Conservation (phyloP, 352 stramenopile species). For the Phytophthora foliorum region DNA sequence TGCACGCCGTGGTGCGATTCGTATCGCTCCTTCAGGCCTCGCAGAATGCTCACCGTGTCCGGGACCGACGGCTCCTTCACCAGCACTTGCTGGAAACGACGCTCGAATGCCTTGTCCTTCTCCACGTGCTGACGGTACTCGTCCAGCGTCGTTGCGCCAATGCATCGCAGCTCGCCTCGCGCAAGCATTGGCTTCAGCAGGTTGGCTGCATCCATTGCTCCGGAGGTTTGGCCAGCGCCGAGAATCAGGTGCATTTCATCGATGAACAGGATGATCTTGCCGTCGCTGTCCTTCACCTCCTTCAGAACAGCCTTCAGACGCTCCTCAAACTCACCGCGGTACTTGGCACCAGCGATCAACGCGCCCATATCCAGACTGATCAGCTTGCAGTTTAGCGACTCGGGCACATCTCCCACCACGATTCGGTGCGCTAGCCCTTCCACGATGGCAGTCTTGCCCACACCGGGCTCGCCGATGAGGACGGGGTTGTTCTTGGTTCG, state of each 20-base stretch:
- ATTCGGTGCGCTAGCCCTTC: slow-evolving; percentile 98
- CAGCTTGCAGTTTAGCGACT: slow-evolving; percentile 92
- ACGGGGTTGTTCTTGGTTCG: slow-evolving; percentile 99
- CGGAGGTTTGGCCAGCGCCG: slow-evolving; percentile 92
- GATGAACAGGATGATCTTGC: slow-evolving; percentile 99
- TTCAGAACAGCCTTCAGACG: slow-evolving; percentile 96
- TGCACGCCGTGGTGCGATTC: slow-evolving; percentile 97
- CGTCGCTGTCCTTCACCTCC: slow-evolving; percentile 93
- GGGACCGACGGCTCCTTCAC: slow-evolving; percentile 96
- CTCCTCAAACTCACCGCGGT: slow-evolving; percentile 99
- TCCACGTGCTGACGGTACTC: slow-evolving; percentile 99
- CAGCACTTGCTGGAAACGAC: slow-evolving; percentile 97
- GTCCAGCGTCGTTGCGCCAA: slow-evolving; percentile 98
- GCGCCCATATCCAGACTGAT: slow-evolving; percentile 97
- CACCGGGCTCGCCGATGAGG: slow-evolving; percentile 96
- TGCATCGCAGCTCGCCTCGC: slow-evolving; percentile 96
- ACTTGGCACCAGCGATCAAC: slow-evolving; percentile 98
- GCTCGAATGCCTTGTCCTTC: slow-evolving; percentile 98
- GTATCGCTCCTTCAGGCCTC: slow-evolving; percentile 96
- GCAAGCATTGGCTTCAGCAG: slow-evolving; percentile 98
- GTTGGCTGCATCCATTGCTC: slow-evolving; percentile 98
- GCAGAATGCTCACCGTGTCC: slow-evolving; percentile 97
- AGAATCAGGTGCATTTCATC: slow-evolving; percentile 98
- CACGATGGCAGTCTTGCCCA: slow-evolving; percentile 97
- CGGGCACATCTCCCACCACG: slow-evolving; percentile 96